phyloP scores from a whole-genome alignment of 768 basidiomycete species.

The Lyophyllum shimeji region DNA sequence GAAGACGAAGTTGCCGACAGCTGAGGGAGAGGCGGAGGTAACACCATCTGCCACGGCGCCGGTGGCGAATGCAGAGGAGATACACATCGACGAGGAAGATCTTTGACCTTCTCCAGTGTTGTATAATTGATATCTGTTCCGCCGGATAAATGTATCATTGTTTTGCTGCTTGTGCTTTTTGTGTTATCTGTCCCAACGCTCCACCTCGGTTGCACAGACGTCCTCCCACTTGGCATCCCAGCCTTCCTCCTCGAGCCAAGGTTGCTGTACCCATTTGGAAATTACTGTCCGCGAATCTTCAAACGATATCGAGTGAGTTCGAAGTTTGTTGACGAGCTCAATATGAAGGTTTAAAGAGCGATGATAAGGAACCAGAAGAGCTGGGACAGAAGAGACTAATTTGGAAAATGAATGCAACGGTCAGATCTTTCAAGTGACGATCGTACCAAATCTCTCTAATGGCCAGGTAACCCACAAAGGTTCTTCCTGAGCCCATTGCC shows the following conservation, averaged over 20 bases:
- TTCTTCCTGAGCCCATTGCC: constrained; percentile 67
- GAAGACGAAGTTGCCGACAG: constrained; percentile 41
- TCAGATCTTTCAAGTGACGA: background rate
- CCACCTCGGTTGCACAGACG: constrained; percentile 73
- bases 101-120: constrained; percentile 13
- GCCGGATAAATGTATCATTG: constrained; percentile 6
- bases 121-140: constrained; percentile 8
- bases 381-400: constrained; percentile 54
- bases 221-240: constrained; percentile 81
- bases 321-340: constrained; percentile 55
- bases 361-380: constrained; percentile 63
- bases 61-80: constrained; percentile 72
- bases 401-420: background rate
- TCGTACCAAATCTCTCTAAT: constrained; percentile 71
- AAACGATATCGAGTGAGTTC: constrained; percentile 67
- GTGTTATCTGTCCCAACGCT: constrained; percentile 55
- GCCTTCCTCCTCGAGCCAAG: constrained; percentile 61
- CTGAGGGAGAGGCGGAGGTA: constrained; percentile 35
- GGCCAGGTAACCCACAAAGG: constrained; percentile 85
- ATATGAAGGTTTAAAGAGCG: constrained; percentile 59
- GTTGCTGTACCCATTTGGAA: constrained; percentile 68
- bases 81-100: constrained; percentile 86
- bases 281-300: constrained; percentile 65
- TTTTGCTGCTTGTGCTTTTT: constrained; percentile 10
- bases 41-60: constrained; percentile 22